These are phyloP conservation scores for Zanthoxylum bungeanum DNA, from an alignment of 345 rosid genomes.

Conservation along the genomic window DNA sequence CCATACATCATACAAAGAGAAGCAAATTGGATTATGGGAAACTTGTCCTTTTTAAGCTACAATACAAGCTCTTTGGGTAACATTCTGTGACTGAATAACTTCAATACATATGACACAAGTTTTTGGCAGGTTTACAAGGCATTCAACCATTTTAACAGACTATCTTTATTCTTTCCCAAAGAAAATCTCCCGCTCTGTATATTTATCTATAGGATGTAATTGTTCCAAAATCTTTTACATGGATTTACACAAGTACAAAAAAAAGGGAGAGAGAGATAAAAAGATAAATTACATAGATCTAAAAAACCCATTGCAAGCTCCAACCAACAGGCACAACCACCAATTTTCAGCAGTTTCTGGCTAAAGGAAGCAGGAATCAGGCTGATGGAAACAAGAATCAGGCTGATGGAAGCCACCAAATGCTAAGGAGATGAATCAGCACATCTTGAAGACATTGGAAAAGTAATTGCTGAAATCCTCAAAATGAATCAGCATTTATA, in stretches of 20 bases:
- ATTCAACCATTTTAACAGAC: slow-evolving; percentile 4
- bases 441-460: too few relatives aligned
- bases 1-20: background rate
- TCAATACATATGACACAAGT: background rate
- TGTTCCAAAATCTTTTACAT: slow-evolving; percentile 36
- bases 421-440: slow-evolving; percentile 44
- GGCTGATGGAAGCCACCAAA: slow-evolving; percentile 6
- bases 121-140: background rate
- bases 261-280: too few relatives aligned
- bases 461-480: too few relatives aligned
- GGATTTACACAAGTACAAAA: slow-evolving; percentile 49
- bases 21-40: background rate
- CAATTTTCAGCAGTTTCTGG: slow-evolving; percentile 15
- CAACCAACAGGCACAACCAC: slow-evolving; percentile 19
- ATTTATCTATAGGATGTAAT: slow-evolving; percentile 37
- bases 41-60: background rate
- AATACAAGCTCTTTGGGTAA: background rate
- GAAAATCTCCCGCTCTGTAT: slow-evolving; percentile 26
- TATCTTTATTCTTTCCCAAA: slow-evolving; percentile 18
- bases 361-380: slow-evolving; percentile 6
- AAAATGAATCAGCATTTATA: too few relatives aligned
- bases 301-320: slow-evolving; percentile 20
- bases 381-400: too few relatives aligned
- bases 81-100: background rate
- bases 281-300: slow-evolving; percentile 29